Base-by-base conservation (phyloP, 257 asterid genomes). In the Misopates orontium region DNA sequence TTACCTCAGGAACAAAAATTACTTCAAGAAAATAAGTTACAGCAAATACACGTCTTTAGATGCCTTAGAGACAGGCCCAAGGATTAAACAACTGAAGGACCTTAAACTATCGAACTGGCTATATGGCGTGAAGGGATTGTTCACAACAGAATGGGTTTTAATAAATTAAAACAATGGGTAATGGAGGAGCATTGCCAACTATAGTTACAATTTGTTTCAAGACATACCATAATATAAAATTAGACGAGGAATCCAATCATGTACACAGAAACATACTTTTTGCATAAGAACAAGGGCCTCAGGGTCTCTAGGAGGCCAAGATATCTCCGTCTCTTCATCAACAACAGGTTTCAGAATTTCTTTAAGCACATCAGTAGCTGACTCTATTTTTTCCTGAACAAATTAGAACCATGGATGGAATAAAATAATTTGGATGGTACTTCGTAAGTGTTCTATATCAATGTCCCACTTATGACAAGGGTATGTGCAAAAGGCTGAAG, bases 291-390 rank as follows among this genome's bases (percentile, higher is more conserved):
- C 21, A 54, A 93, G 83, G 65, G 96, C 87, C 70, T 82, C 78
- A 32, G 95, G 92, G 51, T 93, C 83, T 64, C 80, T 80, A 68
- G 97, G 95, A 71, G 99, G 99, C 99, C 99, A 93, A 56, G 75
- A 40, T 47, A 77, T 79, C 78, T 93, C 99, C 74, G 78, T 87
- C 40, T 74, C 92, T 77, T 78, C 89, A 56, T 84, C 88, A 60
- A 84, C 50, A 16, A 87, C 92, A 49, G 95, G 96, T 68, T 75
- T 74, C 79, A 93, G 62, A 67, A 90, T 86, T 58, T 88, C 80
- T 79, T 90, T 90, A 36, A 93, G 97, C 78, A 93, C 95, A 70
- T 90, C 95, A 23, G 97, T 93, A 47, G 96, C 84, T 64, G 95
- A 88, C 65, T 90, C 90, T 68, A 90, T 90, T 68, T 83, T 90